Evolutionary conservation across 805 yeast genomes (phyloP).

Genomic region (Ogataea pilisensis): DNA sequence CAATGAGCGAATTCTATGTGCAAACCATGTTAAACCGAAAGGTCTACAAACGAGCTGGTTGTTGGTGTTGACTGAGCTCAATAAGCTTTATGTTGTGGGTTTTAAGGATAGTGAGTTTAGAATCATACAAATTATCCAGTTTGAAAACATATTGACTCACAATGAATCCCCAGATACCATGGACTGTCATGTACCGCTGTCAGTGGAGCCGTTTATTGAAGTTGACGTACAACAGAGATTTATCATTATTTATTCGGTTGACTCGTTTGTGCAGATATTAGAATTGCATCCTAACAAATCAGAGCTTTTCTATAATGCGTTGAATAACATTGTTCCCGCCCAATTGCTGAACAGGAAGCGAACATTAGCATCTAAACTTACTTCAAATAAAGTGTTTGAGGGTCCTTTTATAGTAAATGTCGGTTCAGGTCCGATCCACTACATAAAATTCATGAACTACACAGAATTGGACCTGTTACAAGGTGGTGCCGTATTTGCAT

Average conservation of each 20-base stretch:
- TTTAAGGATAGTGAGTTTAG: constrained; percentile 8
- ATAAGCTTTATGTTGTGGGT: constrained; percentile 17
- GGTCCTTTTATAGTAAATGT: constrained; percentile 13
- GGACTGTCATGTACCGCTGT: constrained; percentile 1
- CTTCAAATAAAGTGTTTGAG: constrained; percentile 15
- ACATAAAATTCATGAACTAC: constrained; percentile 10
- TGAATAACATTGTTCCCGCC: constrained; percentile 11
- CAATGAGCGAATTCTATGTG: constrained; percentile 16
- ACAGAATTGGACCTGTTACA: background rate
- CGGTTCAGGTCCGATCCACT: constrained; percentile 13
- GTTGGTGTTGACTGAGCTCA: constrained; percentile 20
- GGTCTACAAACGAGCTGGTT: constrained; percentile 21
- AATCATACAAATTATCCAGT: constrained; percentile 15
- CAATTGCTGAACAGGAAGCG: constrained; percentile 11
- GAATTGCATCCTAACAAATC: constrained; percentile 20
- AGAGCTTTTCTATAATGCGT: constrained; percentile 15
- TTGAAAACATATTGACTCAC: constrained; percentile 6
- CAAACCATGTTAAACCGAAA: constrained; percentile 16
- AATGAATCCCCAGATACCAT: constrained; percentile 1
- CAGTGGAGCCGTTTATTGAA: constrained; percentile 16
- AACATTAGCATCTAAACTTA: constrained; percentile 7
- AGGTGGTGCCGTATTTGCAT: constrained; percentile 14
- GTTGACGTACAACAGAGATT: constrained; percentile 20
- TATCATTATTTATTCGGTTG: constrained; percentile 17
- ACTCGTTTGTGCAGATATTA: constrained; percentile 17